Base-by-base conservation (phyloP, 1,284 basidiomycete genomes). In the Ganoderma sinense region DNA sequence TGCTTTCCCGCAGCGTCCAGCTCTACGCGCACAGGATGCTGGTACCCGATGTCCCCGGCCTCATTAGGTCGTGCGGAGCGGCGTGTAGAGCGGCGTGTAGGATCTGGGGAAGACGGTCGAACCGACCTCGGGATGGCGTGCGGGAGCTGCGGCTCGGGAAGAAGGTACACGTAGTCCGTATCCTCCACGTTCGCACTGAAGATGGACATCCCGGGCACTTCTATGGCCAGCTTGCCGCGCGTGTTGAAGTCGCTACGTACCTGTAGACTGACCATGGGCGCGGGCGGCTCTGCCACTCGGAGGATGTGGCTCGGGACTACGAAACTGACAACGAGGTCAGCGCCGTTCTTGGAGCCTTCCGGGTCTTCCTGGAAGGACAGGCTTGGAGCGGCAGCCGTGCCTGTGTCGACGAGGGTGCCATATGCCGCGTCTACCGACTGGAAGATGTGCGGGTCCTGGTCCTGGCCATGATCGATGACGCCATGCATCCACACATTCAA, bases 301-400 rank as follows among this genome's bases (percentile, higher is more conserved):
- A 84, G 69, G 8, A 78, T 23, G 56, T 68, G 71, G 1, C 78
- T 73, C 0, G 82, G 77, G 29, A 81, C 73, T 5, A 69, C 74
- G 66, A 43, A 43, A 20, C 41, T 43, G 23, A 51, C 10, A n/a
- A 51, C 48, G 8, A 51, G 18, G 48, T 51, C 48, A n/a, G 48
- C 48, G 48, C 81, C 31, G 10, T 82, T 80, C 8, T 72, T 48
- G 70, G 73, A 73, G 8, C 80, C 80, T 8, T 75, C 63, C 0
- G 72, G 69, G 70, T 84, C 84, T 60, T 82, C 81, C 31, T 81
- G 74, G 69, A 84, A 80, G 0, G 73, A 7, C 2, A 81, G 71
- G 23, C 68, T 56, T 0, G 78, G 79, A 14, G 70, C 61, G 4
- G 51, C 60, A 55, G 69, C 70, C 14, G 78, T 76, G 4, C 80